phyloP scores from a whole-genome alignment of 441 rosid species.

The Adansonia rubrostipa region DNA sequence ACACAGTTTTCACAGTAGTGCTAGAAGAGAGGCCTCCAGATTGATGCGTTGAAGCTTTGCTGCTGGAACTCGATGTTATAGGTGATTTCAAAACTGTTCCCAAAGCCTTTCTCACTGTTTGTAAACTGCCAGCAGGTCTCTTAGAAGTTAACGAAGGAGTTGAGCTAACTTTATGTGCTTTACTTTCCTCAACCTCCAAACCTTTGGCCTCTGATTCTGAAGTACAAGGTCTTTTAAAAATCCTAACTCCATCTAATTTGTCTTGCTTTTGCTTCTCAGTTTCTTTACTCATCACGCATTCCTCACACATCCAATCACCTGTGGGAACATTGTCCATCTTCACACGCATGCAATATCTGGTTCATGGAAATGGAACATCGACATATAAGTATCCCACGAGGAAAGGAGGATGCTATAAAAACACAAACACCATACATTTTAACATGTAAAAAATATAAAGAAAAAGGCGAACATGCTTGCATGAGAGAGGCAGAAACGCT shows the following conservation, averaged over 20 bases:
- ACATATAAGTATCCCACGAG: not conserved
- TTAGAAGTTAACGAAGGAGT: conserved; percentile 28
- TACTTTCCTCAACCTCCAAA: conserved; percentile 22
- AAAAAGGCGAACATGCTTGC: not conserved
- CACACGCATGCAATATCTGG: conserved; percentile 43
- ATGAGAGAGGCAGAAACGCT: not conserved
- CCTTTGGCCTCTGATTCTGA: conserved; percentile 19
- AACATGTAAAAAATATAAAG: not conserved
- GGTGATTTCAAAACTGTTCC: conserved; percentile 24
- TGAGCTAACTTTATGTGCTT: conserved; percentile 20
- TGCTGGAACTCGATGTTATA: not conserved
- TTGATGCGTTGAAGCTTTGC: conserved; percentile 17
- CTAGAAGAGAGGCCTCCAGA: conserved; percentile 11
- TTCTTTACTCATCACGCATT: conserved; percentile 28
- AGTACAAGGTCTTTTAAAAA: conserved; percentile 15
- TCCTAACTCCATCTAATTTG: conserved; percentile 18
- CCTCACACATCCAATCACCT: conserved; percentile 46
- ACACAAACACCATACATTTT: not conserved
- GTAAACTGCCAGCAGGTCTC: conserved; percentile 27
- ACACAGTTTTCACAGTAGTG: not conserved
- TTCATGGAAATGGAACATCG: conserved; percentile 21
- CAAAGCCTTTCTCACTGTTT: conserved; percentile 25
- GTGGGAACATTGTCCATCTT: conserved; percentile 41
- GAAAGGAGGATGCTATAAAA: not conserved
- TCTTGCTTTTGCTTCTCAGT: conserved; percentile 17